A percentile compares a stretch with the other conserved stretches of the same genome.
phyloP scores from a whole-genome alignment of 306 rosid species.

The Prinsepia uniflora region DNA sequence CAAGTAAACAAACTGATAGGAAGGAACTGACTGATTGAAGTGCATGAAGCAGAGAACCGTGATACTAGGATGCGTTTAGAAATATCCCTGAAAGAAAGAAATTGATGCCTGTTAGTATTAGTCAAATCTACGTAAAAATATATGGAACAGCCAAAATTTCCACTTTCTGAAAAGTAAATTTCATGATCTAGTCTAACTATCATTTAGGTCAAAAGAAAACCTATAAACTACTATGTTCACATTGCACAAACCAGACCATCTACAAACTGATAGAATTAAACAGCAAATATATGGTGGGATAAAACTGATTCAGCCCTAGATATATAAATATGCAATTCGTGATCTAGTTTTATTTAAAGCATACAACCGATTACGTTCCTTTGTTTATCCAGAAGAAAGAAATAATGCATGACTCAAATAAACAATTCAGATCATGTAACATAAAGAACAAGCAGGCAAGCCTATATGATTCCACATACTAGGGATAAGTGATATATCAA shows the following conservation, averaged over 20 bases:
- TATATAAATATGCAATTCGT: no score
- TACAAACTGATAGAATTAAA: background rate
- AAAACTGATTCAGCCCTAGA: background rate
- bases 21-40: slow-evolving; percentile 51
- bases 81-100: slow-evolving; percentile 64
- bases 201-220: background rate
- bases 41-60: slow-evolving; percentile 49
- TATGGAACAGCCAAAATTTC: background rate
- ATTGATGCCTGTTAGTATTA: slow-evolving; percentile 22
- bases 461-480: background rate
- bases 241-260: background rate
- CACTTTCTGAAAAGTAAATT: no score
- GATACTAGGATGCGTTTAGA: slow-evolving; percentile 48
- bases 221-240: background rate
- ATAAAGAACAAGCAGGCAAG: background rate
- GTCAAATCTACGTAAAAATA: slow-evolving; percentile 12
- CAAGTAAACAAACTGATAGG: slow-evolving; percentile 60
- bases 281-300: background rate
- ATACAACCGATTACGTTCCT: no score
- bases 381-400: no score
- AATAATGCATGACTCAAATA: no score
- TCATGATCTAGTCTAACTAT: no score
- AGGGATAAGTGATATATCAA: background rate
- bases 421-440: background rate
- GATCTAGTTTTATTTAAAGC: no score